Conservation (phyloP, 768 basidiomycete genomes). For the Calocybe gangraenosa region DNA sequence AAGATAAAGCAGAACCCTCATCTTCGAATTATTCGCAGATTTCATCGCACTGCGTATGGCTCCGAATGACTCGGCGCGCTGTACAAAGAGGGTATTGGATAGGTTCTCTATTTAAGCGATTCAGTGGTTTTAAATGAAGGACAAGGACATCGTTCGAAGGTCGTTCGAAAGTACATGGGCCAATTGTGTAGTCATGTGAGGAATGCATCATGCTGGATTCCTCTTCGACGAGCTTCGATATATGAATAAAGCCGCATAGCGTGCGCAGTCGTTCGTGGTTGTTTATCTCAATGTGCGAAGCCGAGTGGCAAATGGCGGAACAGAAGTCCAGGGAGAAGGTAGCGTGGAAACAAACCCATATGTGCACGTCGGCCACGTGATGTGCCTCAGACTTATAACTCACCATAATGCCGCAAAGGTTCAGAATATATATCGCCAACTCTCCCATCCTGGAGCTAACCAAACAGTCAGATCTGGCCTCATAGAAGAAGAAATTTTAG, state of each 20-base stretch:
- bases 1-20: neutral
- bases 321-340: slow-evolving; percentile 2
- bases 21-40: neutral
- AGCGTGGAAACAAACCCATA: neutral
- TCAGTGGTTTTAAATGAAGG: no score
- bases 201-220: neutral
- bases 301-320: neutral
- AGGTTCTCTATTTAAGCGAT: no score
- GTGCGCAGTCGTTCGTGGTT: neutral
- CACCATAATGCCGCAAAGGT: no score
- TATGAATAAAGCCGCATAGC: neutral
- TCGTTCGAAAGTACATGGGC: no score
- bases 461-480: no score
- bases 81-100: no score
- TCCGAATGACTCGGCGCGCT: no score
- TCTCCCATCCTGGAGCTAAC: no score
- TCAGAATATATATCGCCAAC: no score
- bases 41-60: neutral
- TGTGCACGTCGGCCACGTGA: neutral
- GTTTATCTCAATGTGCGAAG: neutral
- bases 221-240: neutral
- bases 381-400: neutral
- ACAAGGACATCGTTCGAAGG: no score
- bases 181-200: no score
- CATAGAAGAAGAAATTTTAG: no score